Evolutionary conservation across 73 alveolate species (phyloP).

Genomic region (Paramecium sonneborni): DNA sequence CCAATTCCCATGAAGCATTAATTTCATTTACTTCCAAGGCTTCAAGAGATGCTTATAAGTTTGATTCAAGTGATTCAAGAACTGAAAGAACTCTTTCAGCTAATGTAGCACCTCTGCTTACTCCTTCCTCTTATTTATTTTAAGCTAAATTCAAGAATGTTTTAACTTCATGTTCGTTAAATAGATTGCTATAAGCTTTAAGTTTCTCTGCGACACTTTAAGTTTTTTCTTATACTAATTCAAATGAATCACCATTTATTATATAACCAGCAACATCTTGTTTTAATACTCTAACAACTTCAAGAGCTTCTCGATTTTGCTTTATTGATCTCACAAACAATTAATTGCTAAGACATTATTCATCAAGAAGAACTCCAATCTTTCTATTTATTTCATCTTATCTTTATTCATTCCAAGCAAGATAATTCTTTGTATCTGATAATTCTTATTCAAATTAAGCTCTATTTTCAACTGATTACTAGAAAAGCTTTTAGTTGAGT

Average conservation of each 20-base stretch:
- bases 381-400: background rate
- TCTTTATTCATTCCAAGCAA: conserved; percentile 24
- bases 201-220: background rate
- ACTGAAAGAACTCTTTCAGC: conserved; percentile 9
- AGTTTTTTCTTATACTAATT: background rate
- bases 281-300: background rate
- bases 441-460: background rate
- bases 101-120: background rate
- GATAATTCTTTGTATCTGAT: background rate
- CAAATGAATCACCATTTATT: conserved; percentile 1
- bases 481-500: background rate
- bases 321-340: conserved; percentile 3
- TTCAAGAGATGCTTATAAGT: background rate
- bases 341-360: background rate
- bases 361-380: background rate
- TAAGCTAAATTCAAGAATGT: background rate
- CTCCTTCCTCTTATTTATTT: background rate
- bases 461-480: background rate
- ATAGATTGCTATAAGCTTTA: background rate
- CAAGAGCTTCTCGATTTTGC: background rate
- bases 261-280: conserved; percentile 23
- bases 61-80: background rate
- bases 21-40: background rate
- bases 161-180: background rate
- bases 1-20: conserved; percentile 41